phyloP scores from a whole-genome alignment of 805 yeast genomes.

The Schwanniomyces vanrijiae region DNA sequence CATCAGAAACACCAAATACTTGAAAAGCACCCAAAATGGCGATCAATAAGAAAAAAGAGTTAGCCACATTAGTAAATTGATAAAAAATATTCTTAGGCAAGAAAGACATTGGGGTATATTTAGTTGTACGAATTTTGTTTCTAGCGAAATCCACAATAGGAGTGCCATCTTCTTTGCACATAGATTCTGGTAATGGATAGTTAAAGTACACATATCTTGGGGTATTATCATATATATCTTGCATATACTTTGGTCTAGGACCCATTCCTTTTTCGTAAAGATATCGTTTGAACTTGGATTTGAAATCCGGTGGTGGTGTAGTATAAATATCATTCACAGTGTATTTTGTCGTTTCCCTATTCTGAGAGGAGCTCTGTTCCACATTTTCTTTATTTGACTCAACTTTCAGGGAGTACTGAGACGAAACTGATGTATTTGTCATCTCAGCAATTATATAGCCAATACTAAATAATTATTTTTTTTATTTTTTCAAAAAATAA shows the following conservation, averaged over 20 bases:
- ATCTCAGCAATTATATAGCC: background rate
- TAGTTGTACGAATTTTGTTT: constrained; percentile 62
- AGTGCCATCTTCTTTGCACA: constrained; percentile 29
- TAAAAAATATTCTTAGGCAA: constrained; percentile 54
- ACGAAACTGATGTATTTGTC: background rate
- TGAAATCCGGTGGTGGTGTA: constrained; percentile 22
- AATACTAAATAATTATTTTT: background rate
- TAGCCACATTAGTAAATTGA: constrained; percentile 62
- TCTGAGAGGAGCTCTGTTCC: background rate
- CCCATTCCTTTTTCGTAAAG: constrained; percentile 23
- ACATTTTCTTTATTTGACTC: background rate
- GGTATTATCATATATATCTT: constrained; percentile 35
- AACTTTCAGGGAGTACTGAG: constrained; percentile 1
- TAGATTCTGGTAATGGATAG: constrained; percentile 45
- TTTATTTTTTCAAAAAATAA: too few relatives aligned
- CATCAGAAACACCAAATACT: constrained; percentile 71
- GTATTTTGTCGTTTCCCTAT: background rate
- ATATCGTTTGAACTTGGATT: constrained; percentile 15
- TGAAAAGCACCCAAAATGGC: constrained; percentile 59
- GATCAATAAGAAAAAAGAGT: constrained; percentile 54
- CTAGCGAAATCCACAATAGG: constrained; percentile 46
- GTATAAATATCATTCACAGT: constrained; percentile 13
- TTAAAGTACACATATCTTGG: constrained; percentile 52
- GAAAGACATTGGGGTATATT: constrained; percentile 59
- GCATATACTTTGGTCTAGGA: constrained; percentile 32